A percentile compares a stretch with the other conserved stretches of the same genome.
Evolutionary conservation across 768 basidiomycete species (phyloP).

Genomic region (Mrakia blollopis): DNA sequence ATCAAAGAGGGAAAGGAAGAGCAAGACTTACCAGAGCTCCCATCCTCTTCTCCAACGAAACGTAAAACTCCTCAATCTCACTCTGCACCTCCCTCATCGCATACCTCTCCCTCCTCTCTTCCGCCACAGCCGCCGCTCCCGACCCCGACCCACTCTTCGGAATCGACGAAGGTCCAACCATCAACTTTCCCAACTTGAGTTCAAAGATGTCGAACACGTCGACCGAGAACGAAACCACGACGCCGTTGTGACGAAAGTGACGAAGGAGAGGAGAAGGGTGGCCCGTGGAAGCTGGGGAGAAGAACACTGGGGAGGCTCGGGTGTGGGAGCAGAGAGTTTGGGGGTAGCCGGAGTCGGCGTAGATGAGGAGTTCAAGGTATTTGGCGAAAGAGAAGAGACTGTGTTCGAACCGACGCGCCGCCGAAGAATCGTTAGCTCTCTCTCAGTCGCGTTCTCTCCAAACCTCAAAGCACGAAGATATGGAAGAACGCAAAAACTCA

Average conservation of each 20-base stretch:
- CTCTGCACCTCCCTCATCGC: not conserved
- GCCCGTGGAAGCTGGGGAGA: not conserved
- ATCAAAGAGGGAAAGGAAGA: not conserved
- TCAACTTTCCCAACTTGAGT: slow-evolving; percentile 25
- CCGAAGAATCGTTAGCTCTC: too few relatives aligned
- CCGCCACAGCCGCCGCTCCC: not conserved
- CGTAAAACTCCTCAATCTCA: slow-evolving; percentile 17
- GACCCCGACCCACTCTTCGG: not conserved
- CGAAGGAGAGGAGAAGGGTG: slow-evolving; percentile 16
- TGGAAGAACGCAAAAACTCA: not conserved
- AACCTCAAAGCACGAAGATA: too few relatives aligned
- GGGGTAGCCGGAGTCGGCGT: slow-evolving; percentile 15
- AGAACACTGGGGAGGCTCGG: not conserved
- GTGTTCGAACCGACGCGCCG: not conserved
- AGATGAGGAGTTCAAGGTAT: slow-evolving; percentile 31
- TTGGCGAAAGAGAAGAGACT: slow-evolving; percentile 29
- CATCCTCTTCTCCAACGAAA: slow-evolving; percentile 8
- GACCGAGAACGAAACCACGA: slow-evolving; percentile 13
- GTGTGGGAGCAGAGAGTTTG: slow-evolving; percentile 1
- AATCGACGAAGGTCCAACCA: slow-evolving; percentile 13
- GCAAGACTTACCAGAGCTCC: not conserved
- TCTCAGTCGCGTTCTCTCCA: not conserved
- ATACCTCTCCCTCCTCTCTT: not conserved
- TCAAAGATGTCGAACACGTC: slow-evolving; percentile 25
- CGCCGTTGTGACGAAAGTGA: not conserved